phyloP scores from a whole-genome alignment of 2,329 filamentous ascomycete genomes.

The Karstenula rhodostoma region DNA sequence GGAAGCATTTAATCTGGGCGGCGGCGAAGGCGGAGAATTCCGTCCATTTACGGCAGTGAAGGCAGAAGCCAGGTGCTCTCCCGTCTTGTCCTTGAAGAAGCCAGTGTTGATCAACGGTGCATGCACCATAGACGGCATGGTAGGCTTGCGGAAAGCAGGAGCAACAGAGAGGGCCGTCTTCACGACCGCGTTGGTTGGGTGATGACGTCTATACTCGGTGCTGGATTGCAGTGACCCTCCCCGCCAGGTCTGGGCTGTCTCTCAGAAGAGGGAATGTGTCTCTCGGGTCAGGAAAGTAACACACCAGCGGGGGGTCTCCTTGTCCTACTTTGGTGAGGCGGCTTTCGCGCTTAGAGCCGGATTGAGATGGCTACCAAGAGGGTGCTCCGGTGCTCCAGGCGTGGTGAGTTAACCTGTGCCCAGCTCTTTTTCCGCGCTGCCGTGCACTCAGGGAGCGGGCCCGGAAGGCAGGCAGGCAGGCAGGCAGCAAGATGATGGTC shows the following conservation, averaged over 20 bases:
- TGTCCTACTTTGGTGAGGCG: slow-evolving; percentile 30
- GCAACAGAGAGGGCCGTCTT: slow-evolving; percentile 13
- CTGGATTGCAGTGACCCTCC: slow-evolving; percentile 12
- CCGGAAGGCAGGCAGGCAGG: neutral
- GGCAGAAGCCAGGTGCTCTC: slow-evolving; percentile 37
- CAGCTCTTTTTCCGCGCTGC: neutral
- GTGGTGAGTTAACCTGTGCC: neutral
- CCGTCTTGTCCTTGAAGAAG: slow-evolving; percentile 39
- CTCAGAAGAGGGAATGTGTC: slow-evolving; percentile 15
- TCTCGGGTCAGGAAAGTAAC: slow-evolving; percentile 13
- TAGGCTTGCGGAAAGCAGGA: slow-evolving; percentile 19
- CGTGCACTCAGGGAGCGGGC: neutral
- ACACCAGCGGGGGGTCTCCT: slow-evolving; percentile 15
- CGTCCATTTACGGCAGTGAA: slow-evolving; percentile 50
- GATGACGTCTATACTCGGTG: slow-evolving; percentile 15
- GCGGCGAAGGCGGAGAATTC: slow-evolving; percentile 34
- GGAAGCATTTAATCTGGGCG: slow-evolving; percentile 25
- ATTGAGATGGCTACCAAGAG: slow-evolving; percentile 10
- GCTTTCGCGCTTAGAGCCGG: slow-evolving; percentile 29
- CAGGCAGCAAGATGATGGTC: slow-evolving; percentile 1
- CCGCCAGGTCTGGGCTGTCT: slow-evolving; percentile 11
- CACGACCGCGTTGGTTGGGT: slow-evolving; percentile 14
- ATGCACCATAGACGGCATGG: slow-evolving; percentile 48
- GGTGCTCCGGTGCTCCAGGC: neutral
- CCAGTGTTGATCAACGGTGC: slow-evolving; percentile 38